These are phyloP conservation scores for Verticillium tricorpus DNA, from an alignment of 2,329 filamentous ascomycete species.

Conservation along the genomic window DNA sequence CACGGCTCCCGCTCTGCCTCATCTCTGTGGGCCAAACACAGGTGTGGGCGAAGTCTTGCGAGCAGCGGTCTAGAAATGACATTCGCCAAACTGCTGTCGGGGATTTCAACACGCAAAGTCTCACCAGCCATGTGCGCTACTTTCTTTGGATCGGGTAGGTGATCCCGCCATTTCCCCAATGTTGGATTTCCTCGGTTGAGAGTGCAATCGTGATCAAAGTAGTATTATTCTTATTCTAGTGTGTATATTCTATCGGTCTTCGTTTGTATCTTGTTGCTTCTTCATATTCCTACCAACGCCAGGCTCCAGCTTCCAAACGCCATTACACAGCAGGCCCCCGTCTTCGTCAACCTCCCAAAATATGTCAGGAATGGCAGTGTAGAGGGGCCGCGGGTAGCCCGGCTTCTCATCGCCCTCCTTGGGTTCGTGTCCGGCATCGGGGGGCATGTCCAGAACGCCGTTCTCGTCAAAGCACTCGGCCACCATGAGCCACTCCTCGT, in stretches of 20 bases:
- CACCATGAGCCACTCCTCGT: slow-evolving; percentile 19
- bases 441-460: slow-evolving; percentile 17
- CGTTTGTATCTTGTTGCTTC: not conserved
- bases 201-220: too few species aligned
- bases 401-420: slow-evolving; percentile 20
- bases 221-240: too few species aligned
- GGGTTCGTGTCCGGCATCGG: slow-evolving; percentile 38
- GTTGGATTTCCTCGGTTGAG: too few species aligned
- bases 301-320: not conserved
- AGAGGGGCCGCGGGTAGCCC: slow-evolving; percentile 8
- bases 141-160: too few species aligned
- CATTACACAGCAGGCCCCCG: not conserved
- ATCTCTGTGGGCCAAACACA: too few species aligned
- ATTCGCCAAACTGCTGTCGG: too few species aligned
- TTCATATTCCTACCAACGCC: not conserved
- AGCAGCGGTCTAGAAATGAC: too few species aligned
- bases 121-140: too few species aligned
- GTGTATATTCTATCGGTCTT: not conserved
- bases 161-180: too few species aligned
- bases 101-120: too few species aligned
- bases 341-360: not conserved
- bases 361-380: slow-evolving; percentile 18
- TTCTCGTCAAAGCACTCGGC: slow-evolving; percentile 21
- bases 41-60: too few species aligned
- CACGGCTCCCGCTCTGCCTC: too few species aligned